Percentiles rank a stretch among this genome's conserved stretches.
phyloP scores from a whole-genome alignment of 345 rosid genomes.

The Diplotaxis tenuifolia region DNA sequence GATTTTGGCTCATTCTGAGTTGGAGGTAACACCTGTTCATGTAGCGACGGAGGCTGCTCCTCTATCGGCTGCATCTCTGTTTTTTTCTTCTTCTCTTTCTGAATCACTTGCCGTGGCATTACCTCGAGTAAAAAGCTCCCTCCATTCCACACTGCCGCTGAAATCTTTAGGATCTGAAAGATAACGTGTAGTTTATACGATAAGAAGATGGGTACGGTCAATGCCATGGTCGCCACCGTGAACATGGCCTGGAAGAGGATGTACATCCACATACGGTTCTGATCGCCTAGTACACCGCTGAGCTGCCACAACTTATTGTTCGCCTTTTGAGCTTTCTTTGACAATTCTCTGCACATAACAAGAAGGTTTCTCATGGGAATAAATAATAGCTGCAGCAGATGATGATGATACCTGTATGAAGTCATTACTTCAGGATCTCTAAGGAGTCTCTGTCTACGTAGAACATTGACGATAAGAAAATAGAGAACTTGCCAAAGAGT shows the following conservation, averaged over 20 bases:
- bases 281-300: slow-evolving; percentile 82
- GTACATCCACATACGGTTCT: slow-evolving; percentile 79
- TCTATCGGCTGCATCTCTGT: slow-evolving; percentile 41
- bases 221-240: slow-evolving; percentile 93
- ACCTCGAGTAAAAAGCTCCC: slow-evolving; percentile 88
- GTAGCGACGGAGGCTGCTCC: slow-evolving; percentile 3
- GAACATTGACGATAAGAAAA: slow-evolving; percentile 85
- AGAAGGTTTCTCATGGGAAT: neutral
- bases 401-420: slow-evolving; percentile 65
- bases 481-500: slow-evolving; percentile 89
- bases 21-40: slow-evolving; percentile 8
- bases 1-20: slow-evolving; percentile 4
- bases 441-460: slow-evolving; percentile 81
- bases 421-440: slow-evolving; percentile 99
- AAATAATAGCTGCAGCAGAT: neutral
- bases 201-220: slow-evolving; percentile 85
- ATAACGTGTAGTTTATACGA: slow-evolving; percentile 63
- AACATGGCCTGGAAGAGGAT: slow-evolving; percentile 70
- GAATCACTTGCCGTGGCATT: slow-evolving; percentile 86
- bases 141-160: slow-evolving; percentile 91
- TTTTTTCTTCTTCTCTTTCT: slow-evolving; percentile 74
- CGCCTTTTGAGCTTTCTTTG: slow-evolving; percentile 85
- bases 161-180: slow-evolving; percentile 83
- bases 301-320: slow-evolving; percentile 83
- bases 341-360: slow-evolving; percentile 57